Evolutionary conservation across 2,329 filamentous ascomycete genomes (phyloP).

Genomic region (Nannizziopsis barbatae): DNA sequence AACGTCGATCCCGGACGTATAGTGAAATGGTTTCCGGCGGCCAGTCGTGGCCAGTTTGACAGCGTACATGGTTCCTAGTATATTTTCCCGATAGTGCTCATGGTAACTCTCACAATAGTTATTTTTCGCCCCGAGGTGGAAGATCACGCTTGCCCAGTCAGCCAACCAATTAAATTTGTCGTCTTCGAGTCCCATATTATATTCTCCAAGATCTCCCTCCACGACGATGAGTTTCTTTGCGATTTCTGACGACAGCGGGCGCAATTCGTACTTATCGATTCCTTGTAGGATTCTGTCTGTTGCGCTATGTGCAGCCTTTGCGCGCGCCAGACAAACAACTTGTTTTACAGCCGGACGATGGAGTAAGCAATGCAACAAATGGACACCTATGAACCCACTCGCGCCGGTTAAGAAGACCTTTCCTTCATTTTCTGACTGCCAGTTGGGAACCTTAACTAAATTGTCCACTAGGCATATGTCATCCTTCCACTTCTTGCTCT

Average conservation of each 20-base stretch:
- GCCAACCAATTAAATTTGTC: conserved; percentile 44
- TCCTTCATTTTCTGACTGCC: conserved; percentile 19
- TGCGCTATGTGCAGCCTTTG: conserved; percentile 38
- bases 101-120: conserved; percentile 69
- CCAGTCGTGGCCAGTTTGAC: conserved; percentile 52
- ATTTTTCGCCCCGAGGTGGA: conserved; percentile 64
- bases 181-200: conserved; percentile 48
- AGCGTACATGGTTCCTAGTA: conserved; percentile 59
- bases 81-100: conserved; percentile 57
- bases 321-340: conserved; percentile 62
- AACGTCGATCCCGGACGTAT: conserved; percentile 20
- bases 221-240: conserved; percentile 14
- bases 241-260: not conserved
- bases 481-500: conserved; percentile 15
- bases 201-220: conserved; percentile 54
- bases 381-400: conserved; percentile 72
- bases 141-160: conserved; percentile 31
- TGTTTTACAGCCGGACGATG: conserved; percentile 41
- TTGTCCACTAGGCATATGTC: conserved; percentile 17
- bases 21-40: conserved; percentile 19
- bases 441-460: conserved; percentile 11
- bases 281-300: conserved; percentile 33
- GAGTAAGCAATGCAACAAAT: conserved; percentile 59
- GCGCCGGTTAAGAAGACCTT: conserved; percentile 66
- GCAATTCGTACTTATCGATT: conserved; percentile 38